Evolutionary conservation across 148 eudicot genomes (phyloP).

Genomic region (Pharnaceum exiguum): DNA sequence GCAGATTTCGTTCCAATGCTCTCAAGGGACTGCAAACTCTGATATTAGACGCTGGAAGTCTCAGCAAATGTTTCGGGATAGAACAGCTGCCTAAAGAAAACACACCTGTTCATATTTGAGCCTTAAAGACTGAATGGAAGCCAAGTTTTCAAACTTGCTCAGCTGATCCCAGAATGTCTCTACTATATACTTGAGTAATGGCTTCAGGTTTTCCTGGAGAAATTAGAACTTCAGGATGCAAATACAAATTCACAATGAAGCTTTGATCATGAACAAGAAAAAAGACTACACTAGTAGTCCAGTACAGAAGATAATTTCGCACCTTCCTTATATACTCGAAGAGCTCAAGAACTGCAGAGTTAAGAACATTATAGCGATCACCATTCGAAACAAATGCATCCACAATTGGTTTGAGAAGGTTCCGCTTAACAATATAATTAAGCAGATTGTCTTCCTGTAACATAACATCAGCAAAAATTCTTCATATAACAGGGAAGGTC

Average conservation of each 20-base stretch:
- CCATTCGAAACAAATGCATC: conserved; percentile 90
- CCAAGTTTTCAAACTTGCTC: conserved; percentile 54
- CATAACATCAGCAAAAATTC: neutral
- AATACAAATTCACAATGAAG: neutral
- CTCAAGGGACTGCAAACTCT: conserved; percentile 63
- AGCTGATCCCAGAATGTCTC: conserved; percentile 85
- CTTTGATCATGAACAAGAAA: conserved; percentile 4
- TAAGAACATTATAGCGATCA: conserved; percentile 72
- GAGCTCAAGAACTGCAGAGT: conserved; percentile 89
- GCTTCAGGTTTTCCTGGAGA: conserved; percentile 81
- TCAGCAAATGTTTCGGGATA: neutral
- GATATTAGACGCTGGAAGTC: conserved; percentile 16
- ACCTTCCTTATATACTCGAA: conserved; percentile 87
- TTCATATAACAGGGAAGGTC: too few relatives aligned
- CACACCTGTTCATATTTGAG: conserved; percentile 92
- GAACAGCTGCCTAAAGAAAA: neutral
- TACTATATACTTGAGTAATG: conserved; percentile 64
- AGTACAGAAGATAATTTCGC: neutral
- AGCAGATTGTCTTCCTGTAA: conserved; percentile 87
- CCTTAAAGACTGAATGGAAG: conserved; percentile 55
- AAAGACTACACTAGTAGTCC: neutral
- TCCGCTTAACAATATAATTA: conserved; percentile 74
- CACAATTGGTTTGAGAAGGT: conserved; percentile 79
- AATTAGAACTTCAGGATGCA: conserved; percentile 4
- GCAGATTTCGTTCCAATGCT: conserved; percentile 41